A percentile compares a stretch with the other conserved stretches of the same genome.
Evolutionary conservation across 2,329 filamentous ascomycete genomes (phyloP).

Genomic region (Scedosporium aurantiacum): DNA sequence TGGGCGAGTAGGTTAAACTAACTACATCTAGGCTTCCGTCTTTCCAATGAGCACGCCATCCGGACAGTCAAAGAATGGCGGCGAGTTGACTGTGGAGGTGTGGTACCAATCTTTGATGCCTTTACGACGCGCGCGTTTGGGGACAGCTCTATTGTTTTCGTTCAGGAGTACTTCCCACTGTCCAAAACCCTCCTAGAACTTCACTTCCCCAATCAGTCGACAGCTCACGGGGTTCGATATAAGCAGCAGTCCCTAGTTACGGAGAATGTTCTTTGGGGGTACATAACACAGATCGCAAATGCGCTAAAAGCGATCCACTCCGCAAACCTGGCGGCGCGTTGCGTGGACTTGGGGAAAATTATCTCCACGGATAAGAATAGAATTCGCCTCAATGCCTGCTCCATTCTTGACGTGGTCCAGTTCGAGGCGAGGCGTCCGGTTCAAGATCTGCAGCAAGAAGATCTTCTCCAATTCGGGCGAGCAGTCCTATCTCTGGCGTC

Average conservation of each 20-base stretch:
- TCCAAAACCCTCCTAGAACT: conserved; percentile 83
- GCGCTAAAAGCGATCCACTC: conserved; percentile 79
- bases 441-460: conserved; percentile 73
- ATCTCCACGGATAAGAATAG: conserved; percentile 84
- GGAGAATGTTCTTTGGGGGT: conserved; percentile 79
- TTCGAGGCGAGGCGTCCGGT: conserved; percentile 60
- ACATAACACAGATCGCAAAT: conserved; percentile 82
- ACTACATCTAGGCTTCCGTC: conserved; percentile 52
- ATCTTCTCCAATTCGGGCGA: conserved; percentile 73
- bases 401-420: conserved; percentile 79
- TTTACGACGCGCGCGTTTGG: conserved; percentile 91
- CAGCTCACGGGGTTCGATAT: conserved; percentile 31
- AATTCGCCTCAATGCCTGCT: conserved; percentile 77
- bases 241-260: conserved; percentile 38
- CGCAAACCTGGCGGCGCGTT: conserved; percentile 69
- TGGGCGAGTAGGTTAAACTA: background rate
- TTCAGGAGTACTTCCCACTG: conserved; percentile 84
- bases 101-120: conserved; percentile 80
- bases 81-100: conserved; percentile 64
- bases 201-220: conserved; percentile 42
- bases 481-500: conserved; percentile 75
- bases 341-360: conserved; percentile 80
- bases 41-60: conserved; percentile 84
- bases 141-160: conserved; percentile 81
- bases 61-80: conserved; percentile 83